Evolutionary conservation across 352 stramenopile species (phyloP).

Genomic region (Phytophthora lateralis): DNA sequence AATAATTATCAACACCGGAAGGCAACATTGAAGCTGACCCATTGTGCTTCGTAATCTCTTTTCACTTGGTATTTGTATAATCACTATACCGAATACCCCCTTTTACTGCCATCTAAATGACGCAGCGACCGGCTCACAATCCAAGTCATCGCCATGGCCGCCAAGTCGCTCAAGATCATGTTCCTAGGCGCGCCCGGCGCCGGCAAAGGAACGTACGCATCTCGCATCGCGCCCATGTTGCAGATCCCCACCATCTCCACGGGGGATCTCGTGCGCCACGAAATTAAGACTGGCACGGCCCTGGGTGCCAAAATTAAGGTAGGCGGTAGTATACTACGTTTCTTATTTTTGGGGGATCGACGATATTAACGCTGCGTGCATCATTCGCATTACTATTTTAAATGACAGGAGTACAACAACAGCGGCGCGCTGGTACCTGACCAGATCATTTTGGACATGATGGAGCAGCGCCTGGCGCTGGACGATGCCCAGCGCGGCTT

Average conservation of each 20-base stretch:
- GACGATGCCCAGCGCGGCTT: slow-evolving; percentile 81
- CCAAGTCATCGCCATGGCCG: slow-evolving; percentile 26
- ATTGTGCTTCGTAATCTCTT: slow-evolving; percentile 16
- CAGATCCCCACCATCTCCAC: slow-evolving; percentile 91
- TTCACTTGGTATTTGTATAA: slow-evolving; percentile 5
- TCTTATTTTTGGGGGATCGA: too few species aligned
- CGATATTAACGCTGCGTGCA: too few species aligned
- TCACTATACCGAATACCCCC: background rate
- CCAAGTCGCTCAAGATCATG: slow-evolving; percentile 82
- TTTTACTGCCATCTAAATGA: slow-evolving; percentile 16
- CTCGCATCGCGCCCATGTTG: slow-evolving; percentile 84
- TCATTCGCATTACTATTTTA: background rate
- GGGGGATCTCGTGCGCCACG: slow-evolving; percentile 86
- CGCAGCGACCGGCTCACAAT: slow-evolving; percentile 11
- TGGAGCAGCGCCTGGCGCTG: slow-evolving; percentile 73
- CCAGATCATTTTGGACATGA: slow-evolving; percentile 90
- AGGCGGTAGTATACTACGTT: too few species aligned
- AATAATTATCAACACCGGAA: background rate
- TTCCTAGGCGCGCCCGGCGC: slow-evolving; percentile 90
- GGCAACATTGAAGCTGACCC: slow-evolving; percentile 11
- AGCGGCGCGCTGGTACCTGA: slow-evolving; percentile 86
- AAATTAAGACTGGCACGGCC: slow-evolving; percentile 83
- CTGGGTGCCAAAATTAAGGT: slow-evolving; percentile 84
- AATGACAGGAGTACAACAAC: slow-evolving; percentile 75
- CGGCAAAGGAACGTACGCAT: slow-evolving; percentile 92